Conservation (phyloP, 306 rosid genomes). For the Pueraria montana region DNA sequence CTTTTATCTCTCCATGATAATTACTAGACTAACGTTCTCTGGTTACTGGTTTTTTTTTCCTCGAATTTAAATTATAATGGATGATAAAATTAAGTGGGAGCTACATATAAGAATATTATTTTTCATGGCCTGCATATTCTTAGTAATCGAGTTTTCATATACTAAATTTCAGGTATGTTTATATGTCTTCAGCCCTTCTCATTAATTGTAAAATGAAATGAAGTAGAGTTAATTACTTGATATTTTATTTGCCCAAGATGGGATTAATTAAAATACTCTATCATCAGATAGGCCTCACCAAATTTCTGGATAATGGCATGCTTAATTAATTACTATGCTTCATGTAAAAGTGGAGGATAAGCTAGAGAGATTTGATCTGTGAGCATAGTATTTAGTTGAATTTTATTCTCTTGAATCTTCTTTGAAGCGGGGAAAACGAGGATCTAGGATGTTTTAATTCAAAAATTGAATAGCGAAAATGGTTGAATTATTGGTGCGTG, state of each 20-base stretch:
- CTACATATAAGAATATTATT: not conserved
- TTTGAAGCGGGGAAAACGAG: slow-evolving; percentile 1
- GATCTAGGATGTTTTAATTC: slow-evolving; percentile 30
- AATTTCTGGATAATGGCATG: not conserved
- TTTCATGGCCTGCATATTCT: slow-evolving; percentile 28
- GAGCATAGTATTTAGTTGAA: not conserved
- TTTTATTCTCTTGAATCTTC: not conserved
- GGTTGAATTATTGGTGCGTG: slow-evolving; percentile 63
- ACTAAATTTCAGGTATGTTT: not conserved
- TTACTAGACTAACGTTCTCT: not conserved
- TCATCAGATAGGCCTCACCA: not conserved
- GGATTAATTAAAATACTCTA: not conserved
- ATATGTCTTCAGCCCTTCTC: not conserved
- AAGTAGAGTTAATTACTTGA: not conserved
- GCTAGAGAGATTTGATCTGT: slow-evolving; percentile 1
- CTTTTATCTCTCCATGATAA: not conserved
- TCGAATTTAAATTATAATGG: not conserved
- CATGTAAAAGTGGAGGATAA: not conserved
- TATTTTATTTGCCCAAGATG: not conserved
- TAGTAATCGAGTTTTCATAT: not conserved
- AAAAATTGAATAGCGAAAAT: slow-evolving; percentile 22
- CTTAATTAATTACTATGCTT: not conserved
- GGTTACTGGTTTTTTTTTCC: not conserved
- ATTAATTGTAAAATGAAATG: not conserved
- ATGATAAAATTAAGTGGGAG: slow-evolving; percentile 25